phyloP scores from a whole-genome alignment of 306 rosid species.

The Quercus cerris region DNA sequence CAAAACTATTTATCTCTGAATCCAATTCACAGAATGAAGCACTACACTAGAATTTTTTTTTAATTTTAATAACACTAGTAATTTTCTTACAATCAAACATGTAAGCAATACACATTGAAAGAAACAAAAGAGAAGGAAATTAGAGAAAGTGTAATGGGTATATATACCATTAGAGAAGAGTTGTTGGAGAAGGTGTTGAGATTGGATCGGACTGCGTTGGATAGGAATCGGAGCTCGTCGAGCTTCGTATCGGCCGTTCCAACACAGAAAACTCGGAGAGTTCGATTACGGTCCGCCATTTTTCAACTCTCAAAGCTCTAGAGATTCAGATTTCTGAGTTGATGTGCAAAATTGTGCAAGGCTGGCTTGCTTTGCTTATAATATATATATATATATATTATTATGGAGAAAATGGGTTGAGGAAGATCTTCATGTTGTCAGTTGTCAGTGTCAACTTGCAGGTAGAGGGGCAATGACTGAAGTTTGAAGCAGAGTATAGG shows the following conservation, averaged over 20 bases:
- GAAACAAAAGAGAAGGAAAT: no score
- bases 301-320: not conserved
- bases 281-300: conserved; percentile 25
- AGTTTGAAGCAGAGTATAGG: no score
- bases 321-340: not conserved
- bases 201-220: conserved; percentile 57
- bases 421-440: no score
- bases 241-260: conserved; percentile 88
- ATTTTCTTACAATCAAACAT: not conserved
- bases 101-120: not conserved
- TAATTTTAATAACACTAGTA: not conserved
- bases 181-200: conserved; percentile 49
- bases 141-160: not conserved
- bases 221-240: conserved; percentile 69
- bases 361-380: no score
- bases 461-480: no score
- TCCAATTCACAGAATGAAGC: not conserved
- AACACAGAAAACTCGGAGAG: conserved; percentile 61
- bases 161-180: conserved; percentile 40
- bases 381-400: no score
- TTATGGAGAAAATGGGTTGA: no score
- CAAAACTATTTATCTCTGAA: not conserved
- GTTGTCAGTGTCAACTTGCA: no score
- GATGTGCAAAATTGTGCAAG: no score
- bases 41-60: no score